Percentiles rank a stretch among this genome's conserved stretches.
These are phyloP conservation scores for Petunia secreta DNA, from an alignment of 257 asterid genomes.

Conservation along the genomic window DNA sequence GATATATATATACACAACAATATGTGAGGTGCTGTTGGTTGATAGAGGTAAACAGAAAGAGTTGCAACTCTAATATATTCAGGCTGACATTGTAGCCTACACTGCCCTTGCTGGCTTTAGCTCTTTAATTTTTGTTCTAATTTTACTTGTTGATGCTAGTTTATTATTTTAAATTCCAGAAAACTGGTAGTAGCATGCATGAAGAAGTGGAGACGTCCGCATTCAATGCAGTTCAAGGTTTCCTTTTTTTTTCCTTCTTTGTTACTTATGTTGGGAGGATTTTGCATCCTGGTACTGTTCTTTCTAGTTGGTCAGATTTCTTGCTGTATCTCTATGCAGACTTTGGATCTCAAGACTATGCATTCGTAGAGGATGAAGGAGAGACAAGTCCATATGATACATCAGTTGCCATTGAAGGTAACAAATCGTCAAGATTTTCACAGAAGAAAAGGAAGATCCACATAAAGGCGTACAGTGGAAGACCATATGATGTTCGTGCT, in stretches of 20 bases:
- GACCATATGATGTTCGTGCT: conserved; percentile 56
- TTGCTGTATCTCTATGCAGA: conserved; percentile 45
- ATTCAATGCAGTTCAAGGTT: conserved; percentile 73
- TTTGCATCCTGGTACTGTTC: conserved; percentile 27
- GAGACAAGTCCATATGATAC: conserved; percentile 68
- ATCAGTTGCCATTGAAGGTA: conserved; percentile 55
- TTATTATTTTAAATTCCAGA: conserved; percentile 48
- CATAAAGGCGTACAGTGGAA: conserved; percentile 56
- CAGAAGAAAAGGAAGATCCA: conserved; percentile 67
- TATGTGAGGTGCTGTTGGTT: background rate
- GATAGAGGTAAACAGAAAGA: background rate
- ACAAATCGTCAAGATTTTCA: conserved; percentile 59
- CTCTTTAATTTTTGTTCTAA: background rate
- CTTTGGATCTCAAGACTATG: conserved; percentile 61
- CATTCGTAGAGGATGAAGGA: conserved; percentile 75
- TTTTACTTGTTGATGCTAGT: conserved; percentile 22
- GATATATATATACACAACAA: background rate
- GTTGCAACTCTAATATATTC: conserved; percentile 3
- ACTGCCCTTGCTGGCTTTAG: background rate
- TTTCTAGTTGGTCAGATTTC: conserved; percentile 31
- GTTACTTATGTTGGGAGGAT: background rate
- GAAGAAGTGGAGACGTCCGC: conserved; percentile 90
- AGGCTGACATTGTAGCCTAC: background rate
- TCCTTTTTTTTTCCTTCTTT: conserved; percentile 25
- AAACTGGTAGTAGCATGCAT: conserved; percentile 53